phyloP scores from a whole-genome alignment of 2,329 filamentous ascomycete genomes.

The Xylariales sp. region DNA sequence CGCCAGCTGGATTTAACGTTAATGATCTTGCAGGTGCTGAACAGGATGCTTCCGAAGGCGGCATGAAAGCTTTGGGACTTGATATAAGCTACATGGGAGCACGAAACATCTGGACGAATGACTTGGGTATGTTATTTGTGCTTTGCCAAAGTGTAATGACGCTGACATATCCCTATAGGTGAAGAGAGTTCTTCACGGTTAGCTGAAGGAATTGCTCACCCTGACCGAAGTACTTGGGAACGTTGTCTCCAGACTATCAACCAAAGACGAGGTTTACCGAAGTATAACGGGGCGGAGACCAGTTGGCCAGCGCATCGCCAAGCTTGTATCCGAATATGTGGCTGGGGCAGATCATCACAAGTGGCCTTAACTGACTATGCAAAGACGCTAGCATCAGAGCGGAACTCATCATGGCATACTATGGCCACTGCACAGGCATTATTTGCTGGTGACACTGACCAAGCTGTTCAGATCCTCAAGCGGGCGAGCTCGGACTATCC shows the following conservation, averaged over 20 bases:
- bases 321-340: constrained; percentile 69
- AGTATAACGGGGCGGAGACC: constrained; percentile 60
- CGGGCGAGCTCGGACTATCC: constrained; percentile 57
- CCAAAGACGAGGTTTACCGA: constrained; percentile 55
- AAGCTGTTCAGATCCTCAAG: constrained; percentile 67
- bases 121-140: constrained; percentile 52
- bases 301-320: constrained; percentile 66
- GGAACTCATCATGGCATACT: constrained; percentile 56
- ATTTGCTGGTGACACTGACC: constrained; percentile 64
- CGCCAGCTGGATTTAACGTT: background rate
- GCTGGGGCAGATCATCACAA: constrained; percentile 59
- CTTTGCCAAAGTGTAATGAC: too few relatives aligned
- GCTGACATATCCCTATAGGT: too few relatives aligned
- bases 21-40: constrained; percentile 59
- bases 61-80: constrained; percentile 64
- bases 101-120: constrained; percentile 65
- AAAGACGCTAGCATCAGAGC: constrained; percentile 39
- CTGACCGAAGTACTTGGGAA: constrained; percentile 53
- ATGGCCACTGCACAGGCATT: constrained; percentile 73
- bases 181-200: constrained; percentile 44
- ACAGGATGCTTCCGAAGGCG: constrained; percentile 57
- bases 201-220: constrained; percentile 36
- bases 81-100: constrained; percentile 76
- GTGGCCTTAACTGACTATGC: constrained; percentile 37
- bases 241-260: constrained; percentile 60